These are phyloP conservation scores for Oemleria cerasiformis DNA, from an alignment of 306 rosid species.

Conservation along the genomic window DNA sequence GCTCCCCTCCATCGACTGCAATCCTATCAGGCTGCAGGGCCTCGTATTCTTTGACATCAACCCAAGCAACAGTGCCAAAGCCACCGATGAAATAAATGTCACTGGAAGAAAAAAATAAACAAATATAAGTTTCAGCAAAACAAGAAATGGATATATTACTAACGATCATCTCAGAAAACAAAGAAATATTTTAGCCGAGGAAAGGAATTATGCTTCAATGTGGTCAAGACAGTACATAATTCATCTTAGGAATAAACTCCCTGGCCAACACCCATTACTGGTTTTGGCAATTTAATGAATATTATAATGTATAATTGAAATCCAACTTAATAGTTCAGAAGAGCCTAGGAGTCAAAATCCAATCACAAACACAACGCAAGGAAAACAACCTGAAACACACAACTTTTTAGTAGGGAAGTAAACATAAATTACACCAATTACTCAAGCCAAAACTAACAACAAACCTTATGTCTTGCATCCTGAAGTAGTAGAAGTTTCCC, in stretches of 20 bases:
- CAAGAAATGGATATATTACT: neutral
- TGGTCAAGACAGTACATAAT: neutral
- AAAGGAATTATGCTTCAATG: neutral
- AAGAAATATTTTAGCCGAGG: neutral
- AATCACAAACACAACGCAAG: neutral
- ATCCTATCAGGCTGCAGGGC: slow-evolving; percentile 92
- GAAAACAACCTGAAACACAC: neutral
- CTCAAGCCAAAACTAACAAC: slow-evolving; percentile 12
- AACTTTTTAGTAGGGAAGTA: neutral
- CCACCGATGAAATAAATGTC: slow-evolving; percentile 99
- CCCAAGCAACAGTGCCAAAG: slow-evolving; percentile 99
- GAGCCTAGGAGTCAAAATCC: neutral
- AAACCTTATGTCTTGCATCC: slow-evolving; percentile 95
- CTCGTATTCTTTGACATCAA: slow-evolving; percentile 92
- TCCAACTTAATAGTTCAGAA: neutral
- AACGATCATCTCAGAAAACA: neutral
- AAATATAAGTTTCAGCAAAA: slow-evolving; percentile 14
- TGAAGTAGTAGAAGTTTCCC: slow-evolving; percentile 97
- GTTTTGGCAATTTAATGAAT: neutral
- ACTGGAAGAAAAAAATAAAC: slow-evolving; percentile 48
- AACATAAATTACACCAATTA: neutral
- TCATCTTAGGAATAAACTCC: neutral
- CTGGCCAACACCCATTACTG: neutral
- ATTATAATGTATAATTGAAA: neutral
- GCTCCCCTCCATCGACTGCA: slow-evolving; percentile 96